Evolutionary conservation across 1,284 basidiomycete genomes (phyloP).

Genomic region (Cutaneotrichosporon daszewskae): DNA sequence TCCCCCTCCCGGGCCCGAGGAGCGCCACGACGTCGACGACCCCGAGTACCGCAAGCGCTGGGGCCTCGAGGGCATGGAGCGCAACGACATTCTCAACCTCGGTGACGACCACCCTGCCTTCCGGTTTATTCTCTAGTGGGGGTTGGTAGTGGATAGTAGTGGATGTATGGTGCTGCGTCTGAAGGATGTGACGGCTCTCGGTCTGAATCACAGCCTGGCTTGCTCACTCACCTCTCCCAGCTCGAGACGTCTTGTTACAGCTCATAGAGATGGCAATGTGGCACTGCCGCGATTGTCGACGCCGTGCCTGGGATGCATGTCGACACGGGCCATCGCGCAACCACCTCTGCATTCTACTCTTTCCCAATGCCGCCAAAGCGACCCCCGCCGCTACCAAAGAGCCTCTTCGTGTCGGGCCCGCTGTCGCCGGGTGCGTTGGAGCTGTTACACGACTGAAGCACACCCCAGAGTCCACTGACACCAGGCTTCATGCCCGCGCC

Average conservation of each 20-base stretch:
- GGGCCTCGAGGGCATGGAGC: slow-evolving; percentile 45
- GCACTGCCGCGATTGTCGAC: no score
- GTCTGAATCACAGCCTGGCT: no score
- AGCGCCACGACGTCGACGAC: slow-evolving; percentile 53
- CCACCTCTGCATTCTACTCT: no score
- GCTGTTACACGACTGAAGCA: not conserved
- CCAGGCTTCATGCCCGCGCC: slow-evolving; percentile 23
- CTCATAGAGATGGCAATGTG: no score
- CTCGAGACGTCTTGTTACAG: no score
- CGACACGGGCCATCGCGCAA: no score
- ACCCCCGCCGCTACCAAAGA: slow-evolving; percentile 36
- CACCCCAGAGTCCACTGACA: not conserved
- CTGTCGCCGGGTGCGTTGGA: slow-evolving; percentile 31
- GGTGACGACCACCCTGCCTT: slow-evolving; percentile 48
- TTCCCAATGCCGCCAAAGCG: slow-evolving; percentile 39
- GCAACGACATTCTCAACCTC: slow-evolving; percentile 47
- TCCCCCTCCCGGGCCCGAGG: slow-evolving; percentile 52
- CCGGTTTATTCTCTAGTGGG: slow-evolving; percentile 31
- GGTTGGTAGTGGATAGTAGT: not conserved
- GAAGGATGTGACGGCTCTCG: no score
- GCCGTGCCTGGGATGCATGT: no score
- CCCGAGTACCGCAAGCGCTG: slow-evolving; percentile 40
- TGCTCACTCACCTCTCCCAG: no score
- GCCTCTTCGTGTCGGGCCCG: slow-evolving; percentile 35
- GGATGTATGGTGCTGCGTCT: not conserved